Base-by-base conservation (phyloP, 305 asterid genomes). In the Solanum aculeatissimum region DNA sequence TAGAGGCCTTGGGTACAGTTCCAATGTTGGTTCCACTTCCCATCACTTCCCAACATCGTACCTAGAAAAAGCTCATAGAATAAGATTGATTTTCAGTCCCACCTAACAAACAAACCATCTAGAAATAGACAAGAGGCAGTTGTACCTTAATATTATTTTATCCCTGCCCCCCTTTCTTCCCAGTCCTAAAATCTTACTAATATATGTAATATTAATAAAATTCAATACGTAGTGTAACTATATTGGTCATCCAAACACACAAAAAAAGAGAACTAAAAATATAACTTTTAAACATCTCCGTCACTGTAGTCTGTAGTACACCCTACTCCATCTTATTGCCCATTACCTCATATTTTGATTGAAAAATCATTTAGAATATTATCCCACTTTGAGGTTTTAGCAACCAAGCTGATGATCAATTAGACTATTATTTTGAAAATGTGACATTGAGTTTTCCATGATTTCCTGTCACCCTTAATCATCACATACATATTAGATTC, bases 1-100 rank as follows among this genome's bases (percentile, higher is more conserved):
- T 87, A 8, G 89, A 88, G 25, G 91, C 87, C 84, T 89, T 90
- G 12, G 92, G 90, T 75, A 77, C 78, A 29, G 89, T 87, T 53
- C 35, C 84, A 47, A 89, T 12, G 15, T 71, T 89, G 58, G 85
- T 83, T 51, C 93, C 94, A 55, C 88, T 85, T 49, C 82, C 88
- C 84, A 75, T 86, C 35, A 91, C 82, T 72, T 91, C 94, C 93
- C 92, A 87, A 72, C 91, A 86, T 65, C 91, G 87, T 38, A 91
- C 91, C 94, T 90, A 74, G 47, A 55, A 85, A 85, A 85, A 79
- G 58, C 3, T 65, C 43, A 29, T 15, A 65, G 43, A 65, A 65
- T 29, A 65, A 15, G 43, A 65, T 65, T 15, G 21, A 27, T 29
- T 27, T 65, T 21, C 21, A 65, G 45, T 29, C 32, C 12, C 21